Evolutionary conservation across 345 rosid species (phyloP).

Genomic region (Syzygium aqueum): DNA sequence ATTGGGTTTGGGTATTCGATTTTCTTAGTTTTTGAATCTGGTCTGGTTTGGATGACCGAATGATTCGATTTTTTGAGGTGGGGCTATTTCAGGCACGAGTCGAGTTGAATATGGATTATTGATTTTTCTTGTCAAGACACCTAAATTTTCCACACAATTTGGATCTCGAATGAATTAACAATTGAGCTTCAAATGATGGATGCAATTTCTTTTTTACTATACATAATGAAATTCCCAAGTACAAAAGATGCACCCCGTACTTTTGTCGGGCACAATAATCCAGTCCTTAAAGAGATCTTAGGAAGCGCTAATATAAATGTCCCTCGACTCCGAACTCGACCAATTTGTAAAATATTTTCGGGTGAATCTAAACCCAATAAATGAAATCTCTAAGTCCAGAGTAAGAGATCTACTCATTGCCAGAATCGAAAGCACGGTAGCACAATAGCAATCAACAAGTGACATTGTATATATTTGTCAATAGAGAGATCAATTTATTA

Average conservation of each 20-base stretch:
- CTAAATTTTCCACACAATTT: background rate
- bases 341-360: background rate
- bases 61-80: background rate
- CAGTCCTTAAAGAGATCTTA: background rate
- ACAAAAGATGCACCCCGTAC: fast-evolving
- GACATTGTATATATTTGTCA: background rate
- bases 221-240: background rate
- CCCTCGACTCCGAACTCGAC: background rate
- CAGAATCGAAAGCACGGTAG: background rate
- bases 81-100: background rate
- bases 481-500: background rate
- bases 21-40: background rate
- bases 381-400: background rate
- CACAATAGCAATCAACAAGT: background rate
- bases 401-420: background rate
- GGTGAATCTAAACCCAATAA: background rate
- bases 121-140: background rate
- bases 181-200: background rate
- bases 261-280: background rate
- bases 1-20: background rate
- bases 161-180: background rate
- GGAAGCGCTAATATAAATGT: background rate
- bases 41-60: background rate
- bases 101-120: background rate
- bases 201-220: background rate